Conservation (phyloP, 1,284 basidiomycete species). For the Austroboletus niveus region DNA sequence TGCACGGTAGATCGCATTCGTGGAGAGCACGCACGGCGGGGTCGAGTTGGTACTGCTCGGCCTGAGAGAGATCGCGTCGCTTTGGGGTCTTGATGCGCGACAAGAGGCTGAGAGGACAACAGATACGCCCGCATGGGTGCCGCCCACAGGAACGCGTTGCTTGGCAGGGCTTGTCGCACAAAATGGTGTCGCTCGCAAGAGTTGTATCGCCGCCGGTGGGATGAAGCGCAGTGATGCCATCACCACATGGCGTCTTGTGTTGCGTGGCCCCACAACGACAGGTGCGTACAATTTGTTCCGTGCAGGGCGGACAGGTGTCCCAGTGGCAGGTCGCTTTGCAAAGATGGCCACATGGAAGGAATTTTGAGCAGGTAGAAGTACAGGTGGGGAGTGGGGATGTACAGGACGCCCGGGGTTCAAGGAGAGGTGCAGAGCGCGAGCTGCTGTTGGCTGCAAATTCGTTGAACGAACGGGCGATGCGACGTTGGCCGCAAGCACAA, state of each 20-base stretch:
- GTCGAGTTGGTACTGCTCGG: slow-evolving; percentile 36
- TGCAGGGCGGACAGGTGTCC: slow-evolving; percentile 75
- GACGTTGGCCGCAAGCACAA: slow-evolving; percentile 78
- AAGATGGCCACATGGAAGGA: slow-evolving; percentile 63
- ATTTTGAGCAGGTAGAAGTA: slow-evolving; percentile 62
- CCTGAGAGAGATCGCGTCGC: slow-evolving; percentile 34
- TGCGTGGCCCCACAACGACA: slow-evolving; percentile 80
- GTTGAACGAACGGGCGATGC: slow-evolving; percentile 45
- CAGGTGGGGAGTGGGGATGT: slow-evolving; percentile 81
- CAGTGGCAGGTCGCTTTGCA: slow-evolving; percentile 62
- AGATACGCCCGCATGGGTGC: slow-evolving; percentile 79
- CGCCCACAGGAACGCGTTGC: slow-evolving; percentile 76
- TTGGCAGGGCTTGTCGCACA: slow-evolving; percentile 76
- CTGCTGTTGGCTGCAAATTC: slow-evolving; percentile 23
- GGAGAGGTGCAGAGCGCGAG: background rate
- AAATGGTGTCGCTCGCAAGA: slow-evolving; percentile 48
- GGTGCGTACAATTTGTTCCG: slow-evolving; percentile 61
- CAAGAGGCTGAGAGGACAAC: slow-evolving; percentile 74
- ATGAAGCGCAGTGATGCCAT: slow-evolving; percentile 16
- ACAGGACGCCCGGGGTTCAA: slow-evolving; percentile 59
- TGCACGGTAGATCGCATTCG: slow-evolving; percentile 77
- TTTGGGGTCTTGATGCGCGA: slow-evolving; percentile 57
- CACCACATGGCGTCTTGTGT: slow-evolving; percentile 47
- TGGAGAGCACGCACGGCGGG: slow-evolving; percentile 68
- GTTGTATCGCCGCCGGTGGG: slow-evolving; percentile 8